A percentile compares a stretch with the other conserved stretches of the same genome.
phyloP scores from a whole-genome alignment of 345 rosid species.

The Angophora floribunda region DNA sequence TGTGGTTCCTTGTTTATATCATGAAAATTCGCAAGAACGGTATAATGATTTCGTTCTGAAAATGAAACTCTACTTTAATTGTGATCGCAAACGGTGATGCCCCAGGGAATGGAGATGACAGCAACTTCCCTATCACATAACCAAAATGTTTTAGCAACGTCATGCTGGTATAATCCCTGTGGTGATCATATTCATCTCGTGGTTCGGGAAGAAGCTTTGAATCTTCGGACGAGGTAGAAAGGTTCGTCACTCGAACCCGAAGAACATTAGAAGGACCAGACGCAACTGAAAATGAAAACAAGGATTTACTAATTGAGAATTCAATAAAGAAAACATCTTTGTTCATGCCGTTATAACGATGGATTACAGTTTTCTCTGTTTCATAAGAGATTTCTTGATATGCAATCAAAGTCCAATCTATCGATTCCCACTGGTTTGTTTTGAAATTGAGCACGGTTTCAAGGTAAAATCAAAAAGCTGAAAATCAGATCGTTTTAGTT shows the following conservation, averaged over 20 bases:
- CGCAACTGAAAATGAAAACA: background rate
- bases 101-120: background rate
- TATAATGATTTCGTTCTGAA: background rate
- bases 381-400: conserved; percentile 45
- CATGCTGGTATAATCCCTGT: background rate
- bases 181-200: background rate
- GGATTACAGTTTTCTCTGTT: conserved; percentile 15
- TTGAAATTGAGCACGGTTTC: no score
- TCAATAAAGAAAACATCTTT: background rate
- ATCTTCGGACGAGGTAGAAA: background rate
- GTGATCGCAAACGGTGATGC: background rate
- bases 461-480: no score
- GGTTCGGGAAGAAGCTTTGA: background rate
- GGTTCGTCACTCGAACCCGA: background rate
- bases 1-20: background rate
- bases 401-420: no score
- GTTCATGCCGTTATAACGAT: background rate
- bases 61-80: background rate
- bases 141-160: background rate
- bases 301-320: background rate
- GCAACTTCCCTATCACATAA: background rate
- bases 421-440: no score
- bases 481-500: no score
- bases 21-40: background rate
- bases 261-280: background rate